Evolutionary conservation across 2,329 filamentous ascomycete genomes (phyloP), one percentile per base, ranked within the genome.

Genomic region (Fusarium irregulare): DNA sequence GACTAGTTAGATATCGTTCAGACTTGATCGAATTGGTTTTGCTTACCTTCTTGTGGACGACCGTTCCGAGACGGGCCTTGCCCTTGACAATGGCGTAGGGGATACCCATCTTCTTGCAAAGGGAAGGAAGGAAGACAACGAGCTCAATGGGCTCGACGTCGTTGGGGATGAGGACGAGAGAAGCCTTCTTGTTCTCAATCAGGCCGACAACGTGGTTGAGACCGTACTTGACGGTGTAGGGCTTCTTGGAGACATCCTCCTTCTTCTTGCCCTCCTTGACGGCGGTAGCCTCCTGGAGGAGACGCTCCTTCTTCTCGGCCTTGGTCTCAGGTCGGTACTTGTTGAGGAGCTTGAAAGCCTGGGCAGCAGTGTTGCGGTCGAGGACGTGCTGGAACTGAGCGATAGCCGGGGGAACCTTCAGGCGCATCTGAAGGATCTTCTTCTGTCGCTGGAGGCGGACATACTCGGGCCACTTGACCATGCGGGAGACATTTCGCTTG

Each of bases 301-400:
- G 89, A 86, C 96, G 94, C 89, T 99, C 97, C 91, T 98, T 99
- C 93, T 99, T 99, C 92, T 98, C 95, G 78, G 88, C 87, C 91
- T 98, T 98, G 85, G 93, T 97, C 90, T 99, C 96, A 76, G 96
- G 96, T 79, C 95, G 94, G 92, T 99, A 99, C 90, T 99, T 99
- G 93, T 97, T 97, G 82, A 99, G 93, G 82, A 99, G 92, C 91
- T 98, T 98, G 90, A 99, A 96, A 75, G 93, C 89, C 88, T 98
- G 95, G 79, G 94, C 93, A 77, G 97, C 97, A 76, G 95, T 93
- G 90, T 97, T 97, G 86, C 93, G 92, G 90, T 97, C 93, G 79
- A 98, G 92, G 78, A 97, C 94, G 85, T 95, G 92, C 87, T 94
- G 91, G 92, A 98, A 99, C 89, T 99, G 96, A 77, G 95, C 91